Evolutionary conservation across 2,329 filamentous ascomycete species (phyloP), one percentile per base, ranked within the genome.

Genomic region (Monascus ruber): DNA sequence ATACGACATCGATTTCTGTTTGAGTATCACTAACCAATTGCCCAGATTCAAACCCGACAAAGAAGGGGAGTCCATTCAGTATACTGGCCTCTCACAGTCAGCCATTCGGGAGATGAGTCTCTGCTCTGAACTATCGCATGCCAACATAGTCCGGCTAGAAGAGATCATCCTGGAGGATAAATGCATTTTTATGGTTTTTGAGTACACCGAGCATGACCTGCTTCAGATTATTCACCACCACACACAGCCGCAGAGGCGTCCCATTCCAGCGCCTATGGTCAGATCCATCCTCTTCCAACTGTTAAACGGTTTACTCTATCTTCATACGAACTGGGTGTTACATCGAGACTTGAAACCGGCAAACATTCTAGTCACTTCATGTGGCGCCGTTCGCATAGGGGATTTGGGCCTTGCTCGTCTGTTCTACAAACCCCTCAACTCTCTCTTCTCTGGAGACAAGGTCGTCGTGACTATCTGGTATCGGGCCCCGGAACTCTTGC

Each of bases 391-490:
- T 50, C 91, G 91, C 58, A 94, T 98, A 47, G 91, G 91, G 32
- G 91, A 98, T 62, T 68, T 98, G 32, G 91, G 91, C 2, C 74
- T 98, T 1, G 91, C 91, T 5, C 80, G 91, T 11, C 72, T 95
- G 2, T 96, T 96, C 63, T 83, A 91, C 66, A 95, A 96, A 57
- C 91, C 91, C 0, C 69, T 96, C 1, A 86, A 94, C 54, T 85
- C 85, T 0, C 74, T 98, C 1, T 98, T 91, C 62, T 84, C 79
- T 11, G 91, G 91, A 38, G 91, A 98, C 52, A 98, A 98, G 60
- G 91, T 98, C 2, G 91, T 98, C 38, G 91, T 98, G 9, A 98
- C 91, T 0, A 98, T 98, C 46, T 98, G 91, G 91, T 98, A 98
- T 55, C 85, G 91, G 24, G 91, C 91, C 0, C 91, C 91, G 0